These are phyloP conservation scores for Colletotrichum sp. DNA, from an alignment of 2,329 filamentous ascomycete genomes.

Conservation along the genomic window DNA sequence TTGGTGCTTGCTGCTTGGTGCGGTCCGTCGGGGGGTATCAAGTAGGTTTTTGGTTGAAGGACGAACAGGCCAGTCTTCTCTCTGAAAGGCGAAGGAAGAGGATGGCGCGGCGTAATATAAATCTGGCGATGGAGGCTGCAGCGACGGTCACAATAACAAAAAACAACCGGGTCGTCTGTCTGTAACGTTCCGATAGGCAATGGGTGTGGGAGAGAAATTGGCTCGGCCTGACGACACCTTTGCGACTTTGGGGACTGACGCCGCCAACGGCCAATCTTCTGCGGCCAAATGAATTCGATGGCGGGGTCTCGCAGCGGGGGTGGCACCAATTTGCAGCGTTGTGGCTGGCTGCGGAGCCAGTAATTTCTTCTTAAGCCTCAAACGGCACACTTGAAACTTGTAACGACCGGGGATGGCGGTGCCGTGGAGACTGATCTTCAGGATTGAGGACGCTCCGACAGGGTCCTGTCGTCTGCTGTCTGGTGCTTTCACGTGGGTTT, in stretches of 20 bases:
- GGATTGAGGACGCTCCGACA: constrained; percentile 4
- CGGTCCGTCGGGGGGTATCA: constrained; percentile 16
- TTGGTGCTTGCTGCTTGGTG: background rate
- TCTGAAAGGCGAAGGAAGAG: background rate
- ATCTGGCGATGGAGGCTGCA: background rate
- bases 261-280: constrained; percentile 18
- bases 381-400: constrained; percentile 17
- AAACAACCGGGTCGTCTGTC: constrained; percentile 16
- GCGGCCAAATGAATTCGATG: constrained; percentile 6
- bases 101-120: constrained; percentile 6
- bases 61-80: background rate
- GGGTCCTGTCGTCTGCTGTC: background rate
- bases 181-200: constrained; percentile 10
- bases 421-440: constrained; percentile 19
- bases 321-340: constrained; percentile 18
- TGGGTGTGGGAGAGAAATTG: constrained; percentile 20
- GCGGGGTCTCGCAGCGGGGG: constrained; percentile 22
- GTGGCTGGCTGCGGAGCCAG: constrained; percentile 21
- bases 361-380: constrained; percentile 18
- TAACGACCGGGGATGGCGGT: constrained; percentile 20
- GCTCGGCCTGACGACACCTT: constrained; percentile 4
- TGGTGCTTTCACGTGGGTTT: constrained; percentile 3
- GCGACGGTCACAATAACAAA: constrained; percentile 19
- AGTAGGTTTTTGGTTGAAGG: background rate
- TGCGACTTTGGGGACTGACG: background rate